Percentiles rank a stretch among this genome's conserved stretches.
These are phyloP conservation scores for sunflower (Helianthus annuus) DNA, from an alignment of 129 eudicot species.

Conservation along the genomic window DNA sequence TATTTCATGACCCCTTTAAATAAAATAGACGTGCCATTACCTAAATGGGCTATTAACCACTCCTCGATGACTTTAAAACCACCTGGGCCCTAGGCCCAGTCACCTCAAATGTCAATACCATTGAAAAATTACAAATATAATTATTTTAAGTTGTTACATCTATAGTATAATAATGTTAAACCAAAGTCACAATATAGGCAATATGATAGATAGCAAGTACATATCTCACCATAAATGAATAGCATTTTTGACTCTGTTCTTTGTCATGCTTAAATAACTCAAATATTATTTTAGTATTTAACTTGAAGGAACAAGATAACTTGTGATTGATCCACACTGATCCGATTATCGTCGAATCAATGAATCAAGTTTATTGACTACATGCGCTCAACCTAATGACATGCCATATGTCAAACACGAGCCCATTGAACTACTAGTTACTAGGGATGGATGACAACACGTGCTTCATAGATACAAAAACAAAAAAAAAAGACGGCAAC, in stretches of 20 bases:
- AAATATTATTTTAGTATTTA: background rate
- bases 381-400: background rate
- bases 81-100: too few relatives aligned
- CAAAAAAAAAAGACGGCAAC: constrained; percentile 12
- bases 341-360: background rate
- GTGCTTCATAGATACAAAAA: constrained; percentile 19
- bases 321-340: background rate
- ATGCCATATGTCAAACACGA: constrained; percentile 13
- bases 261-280: background rate
- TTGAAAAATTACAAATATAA: too few relatives aligned
- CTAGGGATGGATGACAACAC: constrained; percentile 9
- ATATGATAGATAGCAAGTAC: too few relatives aligned
- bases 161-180: too few relatives aligned
- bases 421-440: constrained; percentile 9
- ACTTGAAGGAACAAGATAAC: background rate
- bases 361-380: background rate
- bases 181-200: too few relatives aligned
- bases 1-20: too few relatives aligned
- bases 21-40: too few relatives aligned
- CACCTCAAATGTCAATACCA: too few relatives aligned
- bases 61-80: too few relatives aligned
- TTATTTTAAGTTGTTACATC: too few relatives aligned
- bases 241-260: background rate
- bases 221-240: background rate
- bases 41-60: too few relatives aligned